Evolutionary conservation across 2,329 filamentous ascomycete species (phyloP).

Genomic region (Raffaelea albimanens): DNA sequence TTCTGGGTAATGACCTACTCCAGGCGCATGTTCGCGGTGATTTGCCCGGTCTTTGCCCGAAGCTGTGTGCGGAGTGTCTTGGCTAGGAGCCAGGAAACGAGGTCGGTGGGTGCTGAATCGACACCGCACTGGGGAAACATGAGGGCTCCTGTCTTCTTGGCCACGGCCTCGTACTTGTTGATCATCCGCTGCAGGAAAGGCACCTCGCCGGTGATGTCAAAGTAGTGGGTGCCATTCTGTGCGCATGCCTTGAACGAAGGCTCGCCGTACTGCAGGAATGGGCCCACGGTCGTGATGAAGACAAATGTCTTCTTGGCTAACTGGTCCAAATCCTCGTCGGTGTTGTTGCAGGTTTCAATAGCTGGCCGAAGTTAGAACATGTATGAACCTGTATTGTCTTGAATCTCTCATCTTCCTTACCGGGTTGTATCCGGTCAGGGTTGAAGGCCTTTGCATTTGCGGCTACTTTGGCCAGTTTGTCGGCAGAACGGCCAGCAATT

Average conservation of each 20-base stretch:
- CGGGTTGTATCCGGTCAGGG: slow-evolving; percentile 60
- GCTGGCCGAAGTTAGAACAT: slow-evolving; percentile 20
- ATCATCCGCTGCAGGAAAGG: slow-evolving; percentile 52
- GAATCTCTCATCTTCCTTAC: slow-evolving; percentile 25
- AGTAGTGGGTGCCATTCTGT: slow-evolving; percentile 53
- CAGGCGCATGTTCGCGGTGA: slow-evolving; percentile 36
- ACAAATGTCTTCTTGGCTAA: slow-evolving; percentile 48
- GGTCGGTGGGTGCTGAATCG: slow-evolving; percentile 53
- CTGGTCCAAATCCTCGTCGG: slow-evolving; percentile 32
- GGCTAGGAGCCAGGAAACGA: slow-evolving; percentile 45
- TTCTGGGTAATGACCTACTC: slow-evolving; percentile 3
- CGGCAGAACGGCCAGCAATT: slow-evolving; percentile 69
- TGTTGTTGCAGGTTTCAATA: slow-evolving; percentile 43
- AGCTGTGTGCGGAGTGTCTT: slow-evolving; percentile 40
- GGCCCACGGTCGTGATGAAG: slow-evolving; percentile 50
- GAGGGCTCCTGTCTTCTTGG: slow-evolving; percentile 44
- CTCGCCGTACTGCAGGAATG: slow-evolving; percentile 48
- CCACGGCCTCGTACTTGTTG: slow-evolving; percentile 43
- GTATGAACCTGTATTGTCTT: background rate
- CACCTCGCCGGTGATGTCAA: slow-evolving; percentile 54
- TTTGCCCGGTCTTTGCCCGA: slow-evolving; percentile 39
- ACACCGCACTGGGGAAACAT: slow-evolving; percentile 54
- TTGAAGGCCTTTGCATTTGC: slow-evolving; percentile 57
- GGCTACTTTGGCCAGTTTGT: slow-evolving; percentile 63
- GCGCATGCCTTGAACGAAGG: slow-evolving; percentile 52